Base-by-base conservation (phyloP, 768 basidiomycete species). In the Pleurotus citrinopileatus region DNA sequence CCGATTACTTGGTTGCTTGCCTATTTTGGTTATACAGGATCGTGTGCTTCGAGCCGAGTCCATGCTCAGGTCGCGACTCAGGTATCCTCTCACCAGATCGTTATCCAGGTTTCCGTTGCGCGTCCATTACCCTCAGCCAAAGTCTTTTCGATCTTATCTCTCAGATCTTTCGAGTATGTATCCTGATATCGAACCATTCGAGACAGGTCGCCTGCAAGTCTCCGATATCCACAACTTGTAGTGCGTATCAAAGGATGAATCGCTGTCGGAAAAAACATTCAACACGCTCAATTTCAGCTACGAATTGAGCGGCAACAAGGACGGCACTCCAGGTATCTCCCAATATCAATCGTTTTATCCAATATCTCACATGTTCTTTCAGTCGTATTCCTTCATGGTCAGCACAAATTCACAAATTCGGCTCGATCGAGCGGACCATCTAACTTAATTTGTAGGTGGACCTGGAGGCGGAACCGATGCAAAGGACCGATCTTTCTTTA, bases 331-430 rank as follows among this genome's bases (percentile, higher is more conserved):
- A 67, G 89, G 91, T 85, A 63, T 36, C 29, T 50, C 34, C 40
- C 54, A 40, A 7, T 37, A 17, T 48, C 48, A 23, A 54, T 29
- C 17, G 19, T 27, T 57, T 27, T 32, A 56, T 43, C 25, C 20
- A 40, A 40, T 12, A 26, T 46, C 20, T 37, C 9, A 37, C 7
- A 22, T 34, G 46, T 15, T 28, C n/a, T 29, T 46, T 43, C 57
- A 89, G 89, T 91, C 19, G 78, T 91, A n/a, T 92, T 90, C 64
- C 70, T 92, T 25, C 89, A 91, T 58, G 91, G 88, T 83, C 40
- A 42, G 71, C 59, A 26, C 42, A 28, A 44, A 34, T 9, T 34
- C 2, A 34, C 32, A 34, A 34, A 34, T 27, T 38, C 53, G 42
- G 13, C 22, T 38, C n/a, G 10, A 34, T n/a, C 10, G n/a, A n/a